Conservation (phyloP, 805 yeast species). For the Nakazawaea ernobii region DNA sequence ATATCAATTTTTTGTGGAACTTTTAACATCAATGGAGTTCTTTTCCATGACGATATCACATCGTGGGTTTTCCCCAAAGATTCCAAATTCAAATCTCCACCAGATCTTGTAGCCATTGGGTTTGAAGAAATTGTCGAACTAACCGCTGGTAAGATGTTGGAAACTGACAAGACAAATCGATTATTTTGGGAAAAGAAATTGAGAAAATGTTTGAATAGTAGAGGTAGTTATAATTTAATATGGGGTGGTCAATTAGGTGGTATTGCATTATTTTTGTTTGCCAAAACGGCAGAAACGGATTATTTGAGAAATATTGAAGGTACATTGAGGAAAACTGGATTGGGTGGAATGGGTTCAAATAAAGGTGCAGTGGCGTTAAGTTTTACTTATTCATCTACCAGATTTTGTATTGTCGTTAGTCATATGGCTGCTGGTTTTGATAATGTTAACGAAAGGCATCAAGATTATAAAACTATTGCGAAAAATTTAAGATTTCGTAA, state of each 20-base stretch:
- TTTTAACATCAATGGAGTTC: constrained; percentile 50
- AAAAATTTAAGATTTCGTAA: constrained; percentile 76
- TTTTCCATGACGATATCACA: constrained; percentile 33
- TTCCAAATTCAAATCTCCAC: constrained; percentile 26
- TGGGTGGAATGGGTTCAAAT: constrained; percentile 52
- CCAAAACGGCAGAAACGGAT: constrained; percentile 44
- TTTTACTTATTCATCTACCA: constrained; percentile 52
- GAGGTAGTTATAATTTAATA: constrained; percentile 44
- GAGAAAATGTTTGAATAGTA: constrained; percentile 35
- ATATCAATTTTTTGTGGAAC: constrained; percentile 43
- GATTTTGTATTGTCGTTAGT: constrained; percentile 79
- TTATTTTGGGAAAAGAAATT: constrained; percentile 63
- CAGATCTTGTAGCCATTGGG: constrained; percentile 78
- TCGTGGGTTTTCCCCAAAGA: constrained; percentile 41
- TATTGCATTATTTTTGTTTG: constrained; percentile 62
- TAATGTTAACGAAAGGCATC: constrained; percentile 79
- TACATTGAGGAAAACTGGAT: constrained; percentile 76
- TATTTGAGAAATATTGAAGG: constrained; percentile 66
- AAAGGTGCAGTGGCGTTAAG: constrained; percentile 79
- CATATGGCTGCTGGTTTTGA: constrained; percentile 91
- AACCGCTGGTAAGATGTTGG: constrained; percentile 75
- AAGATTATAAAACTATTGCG: constrained; percentile 71
- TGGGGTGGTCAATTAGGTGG: constrained; percentile 88
- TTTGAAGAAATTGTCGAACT: constrained; percentile 87
- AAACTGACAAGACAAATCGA: constrained; percentile 60